Base-by-base conservation (phyloP, 768 basidiomycete species). In the Boletus barrowsii region DNA sequence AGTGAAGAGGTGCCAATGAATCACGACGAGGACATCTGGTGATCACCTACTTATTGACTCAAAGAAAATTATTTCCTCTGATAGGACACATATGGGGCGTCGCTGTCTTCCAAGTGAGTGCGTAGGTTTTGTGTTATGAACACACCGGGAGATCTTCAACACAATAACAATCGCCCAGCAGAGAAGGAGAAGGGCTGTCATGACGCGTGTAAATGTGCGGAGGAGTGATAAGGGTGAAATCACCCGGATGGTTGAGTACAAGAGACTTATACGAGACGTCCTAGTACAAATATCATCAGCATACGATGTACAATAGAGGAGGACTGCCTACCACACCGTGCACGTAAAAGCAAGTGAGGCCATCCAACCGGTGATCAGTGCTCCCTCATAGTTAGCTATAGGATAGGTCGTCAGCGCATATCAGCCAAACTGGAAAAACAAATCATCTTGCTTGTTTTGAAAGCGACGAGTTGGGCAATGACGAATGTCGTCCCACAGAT, bases 1-100 rank as follows among this genome's bases (percentile, higher is more conserved):
- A 26, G 22, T 10, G 24, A 29, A 29, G 29, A 40, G 10, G 10
- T 9, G n/a, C 18, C 18, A 40, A 10, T 36, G 35, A 36, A 29
- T 29, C 29, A 29, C 2, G 29, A 13, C 8, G n/a, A 30, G 4
- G 7, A 9, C 18, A 8, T 10, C 11, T 17, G 2, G 14, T 5
- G 32, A 49, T 29, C 0, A 44, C 60, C 43, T 32, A 58, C 61
- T 44, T 3, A 47, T 35, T 4, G 46, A 20, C n/a, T 55, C 37
- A n/a, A 62, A 55, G 15, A 62, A 35, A 15, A 48, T 24, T 17
- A 49, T 11, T 37, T 9, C 49, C 11, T 2, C 22, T 22, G 59
- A 43, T 6, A 60, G 3, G 17, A 5, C 8, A 8, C 55, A 57
- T 22, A 6, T 17, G 14, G 47, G 47, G 6, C 26, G 29, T 29